Base-by-base conservation (phyloP, 2,329 filamentous ascomycete species). In the Macroventuria anomochaeta region DNA sequence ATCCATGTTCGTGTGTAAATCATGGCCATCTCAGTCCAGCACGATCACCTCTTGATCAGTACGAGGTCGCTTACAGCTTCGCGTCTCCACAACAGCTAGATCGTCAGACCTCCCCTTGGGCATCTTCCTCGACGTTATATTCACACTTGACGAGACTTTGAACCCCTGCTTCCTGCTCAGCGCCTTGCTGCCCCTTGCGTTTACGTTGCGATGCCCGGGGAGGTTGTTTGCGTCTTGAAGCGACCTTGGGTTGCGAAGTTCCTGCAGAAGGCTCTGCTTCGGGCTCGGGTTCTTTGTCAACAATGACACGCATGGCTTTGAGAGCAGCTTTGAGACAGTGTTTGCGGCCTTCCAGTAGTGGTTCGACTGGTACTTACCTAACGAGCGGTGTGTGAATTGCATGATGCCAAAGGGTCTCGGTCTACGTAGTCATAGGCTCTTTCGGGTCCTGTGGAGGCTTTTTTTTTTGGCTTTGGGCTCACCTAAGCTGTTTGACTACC, bases 251-350 rank as follows among this genome's bases (percentile, higher is more conserved):
- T 10, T 51, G n/a, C n/a, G n/a, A n/a, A n/a, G n/a, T n/a, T n/a
- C n/a, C n/a, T n/a, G n/a, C n/a, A n/a, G n/a, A n/a, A n/a, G n/a
- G 55, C 12, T 39, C 48, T 26, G 64, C 23, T 11, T 60, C 60
- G 7, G 61, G 53, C 2, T 32, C 17, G 3, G 28, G 52, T 4
- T 60, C 48, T 18, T 62, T 46, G 7, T 34, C 37, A 6, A 5
- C 59, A 40, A 6, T 50, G 61, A 12, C 53, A 25, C 3, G 69
- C 69, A 20, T 57, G 2, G 64, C 56, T 54, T 75, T 63, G 0
- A 77, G 58, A 3, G 63, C 60, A 46, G 41, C 64, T 33, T n/a
- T n/a, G n/a, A 15, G 28, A 23, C 2, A 15, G 3, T 25, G 7
- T 43, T 31, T 33, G 20, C 11, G n/a, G 11, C 5, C 10, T 25